These are phyloP conservation scores for Delonix regia DNA, from an alignment of 306 rosid species.

Conservation along the genomic window DNA sequence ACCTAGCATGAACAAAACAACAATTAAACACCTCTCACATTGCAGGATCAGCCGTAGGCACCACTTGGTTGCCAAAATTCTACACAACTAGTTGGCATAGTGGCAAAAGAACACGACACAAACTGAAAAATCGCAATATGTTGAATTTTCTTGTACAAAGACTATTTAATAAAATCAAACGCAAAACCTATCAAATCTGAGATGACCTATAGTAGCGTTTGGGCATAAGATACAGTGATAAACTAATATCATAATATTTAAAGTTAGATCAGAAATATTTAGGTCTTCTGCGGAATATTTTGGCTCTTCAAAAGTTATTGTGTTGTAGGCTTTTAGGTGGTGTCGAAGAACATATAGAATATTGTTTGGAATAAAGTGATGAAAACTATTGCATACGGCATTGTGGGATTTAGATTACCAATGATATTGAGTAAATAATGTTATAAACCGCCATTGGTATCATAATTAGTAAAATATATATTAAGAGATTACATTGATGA, in stretches of 20 bases:
- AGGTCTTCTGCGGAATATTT: too few relatives aligned
- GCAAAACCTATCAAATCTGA: not conserved
- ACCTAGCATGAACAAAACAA: constrained; percentile 41
- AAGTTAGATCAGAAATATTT: not conserved
- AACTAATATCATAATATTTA: not conserved
- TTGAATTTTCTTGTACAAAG: not conserved
- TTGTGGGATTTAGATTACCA: not conserved
- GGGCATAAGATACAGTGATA: not conserved
- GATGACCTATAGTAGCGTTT: not conserved
- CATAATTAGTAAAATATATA: not conserved
- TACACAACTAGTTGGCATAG: not conserved
- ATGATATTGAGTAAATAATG: not conserved
- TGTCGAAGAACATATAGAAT: not conserved
- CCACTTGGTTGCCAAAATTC: constrained; percentile 5
- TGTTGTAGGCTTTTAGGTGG: not conserved
- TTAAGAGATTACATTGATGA: not conserved
- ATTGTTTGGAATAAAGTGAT: not conserved
- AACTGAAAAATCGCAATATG: constrained; percentile 12
- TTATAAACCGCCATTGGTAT: not conserved
- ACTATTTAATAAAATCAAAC: constrained; percentile 18
- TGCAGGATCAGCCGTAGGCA: not conserved
- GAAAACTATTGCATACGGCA: not conserved
- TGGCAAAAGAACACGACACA: not conserved
- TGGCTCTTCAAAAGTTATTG: not conserved
- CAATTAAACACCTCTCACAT: constrained; percentile 30